Evolutionary conservation across 495 filamentous ascomycete species (phyloP).

Genomic region (Pseudevernia furfuracea): DNA sequence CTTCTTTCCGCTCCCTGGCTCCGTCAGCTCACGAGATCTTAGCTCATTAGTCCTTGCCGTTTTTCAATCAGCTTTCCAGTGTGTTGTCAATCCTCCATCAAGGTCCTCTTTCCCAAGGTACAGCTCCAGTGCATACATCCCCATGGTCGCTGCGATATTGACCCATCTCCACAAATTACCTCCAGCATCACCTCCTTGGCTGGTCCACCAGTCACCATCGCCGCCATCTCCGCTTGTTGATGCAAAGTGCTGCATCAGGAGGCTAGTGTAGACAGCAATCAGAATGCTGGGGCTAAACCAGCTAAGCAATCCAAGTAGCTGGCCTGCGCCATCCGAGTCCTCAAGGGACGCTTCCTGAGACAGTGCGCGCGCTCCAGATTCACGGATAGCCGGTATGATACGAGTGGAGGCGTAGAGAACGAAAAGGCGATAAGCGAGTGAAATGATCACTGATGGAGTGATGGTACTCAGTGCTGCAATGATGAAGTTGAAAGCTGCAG

Average conservation of each 20-base stretch:
- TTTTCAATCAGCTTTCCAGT: slow-evolving; percentile 87
- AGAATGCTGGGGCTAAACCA: slow-evolving; percentile 91
- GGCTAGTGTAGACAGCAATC: slow-evolving; percentile 91
- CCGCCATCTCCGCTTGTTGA: slow-evolving; percentile 54
- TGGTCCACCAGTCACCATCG: slow-evolving; percentile 78
- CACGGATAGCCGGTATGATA: slow-evolving; percentile 87
- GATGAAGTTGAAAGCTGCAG: slow-evolving; percentile 78
- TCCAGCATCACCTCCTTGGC: slow-evolving; percentile 65
- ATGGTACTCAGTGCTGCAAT: slow-evolving; percentile 85
- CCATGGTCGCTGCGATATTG: slow-evolving; percentile 81
- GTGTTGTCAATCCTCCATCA: slow-evolving; percentile 58
- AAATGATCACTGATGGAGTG: slow-evolving; percentile 90
- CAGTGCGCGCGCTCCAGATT: slow-evolving; percentile 72
- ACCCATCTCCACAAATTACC: slow-evolving; percentile 89
- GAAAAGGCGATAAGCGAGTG: slow-evolving; percentile 81
- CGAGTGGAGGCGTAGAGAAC: slow-evolving; percentile 93
- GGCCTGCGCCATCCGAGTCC: slow-evolving; percentile 73
- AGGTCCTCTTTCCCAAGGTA: slow-evolving; percentile 72
- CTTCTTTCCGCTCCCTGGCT: neutral
- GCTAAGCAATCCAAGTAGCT: slow-evolving; percentile 69
- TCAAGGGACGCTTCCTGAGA: slow-evolving; percentile 77
- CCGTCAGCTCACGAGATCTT: neutral
- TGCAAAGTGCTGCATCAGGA: slow-evolving; percentile 91
- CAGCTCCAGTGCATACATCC: slow-evolving; percentile 79
- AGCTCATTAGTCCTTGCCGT: neutral